Evolutionary conservation across 176 grass and related monocot species (phyloP).

Genomic region (Oryza officinalis): DNA sequence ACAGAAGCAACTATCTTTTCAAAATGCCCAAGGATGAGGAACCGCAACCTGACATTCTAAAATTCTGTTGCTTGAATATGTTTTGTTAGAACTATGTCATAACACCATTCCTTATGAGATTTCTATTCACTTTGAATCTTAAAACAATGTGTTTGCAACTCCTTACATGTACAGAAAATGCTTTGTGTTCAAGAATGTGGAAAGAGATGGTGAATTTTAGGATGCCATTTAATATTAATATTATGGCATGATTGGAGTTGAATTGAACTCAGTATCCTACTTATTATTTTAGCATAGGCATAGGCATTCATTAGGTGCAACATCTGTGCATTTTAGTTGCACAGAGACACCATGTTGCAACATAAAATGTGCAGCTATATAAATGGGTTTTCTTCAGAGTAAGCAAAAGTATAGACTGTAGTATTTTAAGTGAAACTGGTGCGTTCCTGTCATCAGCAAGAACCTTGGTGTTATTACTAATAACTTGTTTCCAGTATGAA

Average conservation of each 20-base stretch:
- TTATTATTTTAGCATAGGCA: not conserved
- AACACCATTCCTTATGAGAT: not conserved
- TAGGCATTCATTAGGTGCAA: not conserved
- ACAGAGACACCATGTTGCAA: not conserved
- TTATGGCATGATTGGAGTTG: not conserved
- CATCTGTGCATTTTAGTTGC: slow-evolving; percentile 1
- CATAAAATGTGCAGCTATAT: not conserved
- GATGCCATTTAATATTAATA: not conserved
- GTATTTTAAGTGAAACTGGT: not conserved
- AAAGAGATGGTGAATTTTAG: not conserved
- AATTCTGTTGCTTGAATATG: not conserved
- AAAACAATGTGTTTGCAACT: not conserved
- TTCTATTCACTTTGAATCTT: not conserved
- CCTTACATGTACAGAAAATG: not conserved
- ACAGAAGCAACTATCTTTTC: not conserved
- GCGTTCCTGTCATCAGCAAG: not conserved
- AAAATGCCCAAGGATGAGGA: not conserved
- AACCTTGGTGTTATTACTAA: not conserved
- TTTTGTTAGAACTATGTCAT: not conserved
- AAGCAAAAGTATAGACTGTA: not conserved
- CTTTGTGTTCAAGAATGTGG: not conserved
- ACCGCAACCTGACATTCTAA: slow-evolving; percentile 12
- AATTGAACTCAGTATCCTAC: not conserved
- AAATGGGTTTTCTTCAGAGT: not conserved
- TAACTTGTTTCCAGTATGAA: not conserved